These are phyloP conservation scores for Agaricus bisporus DNA, from an alignment of 768 basidiomycete genomes.

Conservation along the genomic window DNA sequence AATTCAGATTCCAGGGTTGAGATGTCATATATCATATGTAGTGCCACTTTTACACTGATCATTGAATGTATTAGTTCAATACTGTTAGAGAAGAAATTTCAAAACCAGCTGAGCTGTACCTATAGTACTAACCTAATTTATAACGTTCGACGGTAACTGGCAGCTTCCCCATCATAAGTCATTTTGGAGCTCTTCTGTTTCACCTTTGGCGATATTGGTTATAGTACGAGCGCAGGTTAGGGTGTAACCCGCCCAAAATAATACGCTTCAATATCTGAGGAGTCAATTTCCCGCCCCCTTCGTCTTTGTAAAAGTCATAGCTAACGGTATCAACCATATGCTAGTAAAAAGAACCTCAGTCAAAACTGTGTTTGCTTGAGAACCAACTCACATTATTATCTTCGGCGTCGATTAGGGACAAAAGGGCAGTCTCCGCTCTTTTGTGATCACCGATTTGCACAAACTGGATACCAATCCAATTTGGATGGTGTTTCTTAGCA, in stretches of 20 bases:
- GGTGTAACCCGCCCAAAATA: slow-evolving; percentile 28
- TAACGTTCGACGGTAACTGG: too few relatives aligned
- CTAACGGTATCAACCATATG: slow-evolving; percentile 27
- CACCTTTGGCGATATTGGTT: not conserved
- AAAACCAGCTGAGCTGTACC: too few relatives aligned
- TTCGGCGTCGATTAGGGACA: slow-evolving; percentile 19
- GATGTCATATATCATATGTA: too few relatives aligned
- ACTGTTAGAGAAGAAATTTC: too few relatives aligned
- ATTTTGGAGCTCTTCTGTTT: not conserved
- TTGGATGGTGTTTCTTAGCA: slow-evolving; percentile 23
- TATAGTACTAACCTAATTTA: too few relatives aligned
- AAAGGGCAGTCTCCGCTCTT: slow-evolving; percentile 15
- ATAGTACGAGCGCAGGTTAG: slow-evolving; percentile 18
- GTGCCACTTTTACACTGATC: too few relatives aligned
- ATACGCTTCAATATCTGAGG: slow-evolving; percentile 23
- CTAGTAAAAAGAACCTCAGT: slow-evolving; percentile 11
- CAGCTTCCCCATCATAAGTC: not conserved
- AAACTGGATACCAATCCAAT: slow-evolving; percentile 26
- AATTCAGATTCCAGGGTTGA: too few relatives aligned
- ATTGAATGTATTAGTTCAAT: too few relatives aligned
- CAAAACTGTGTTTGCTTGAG: not conserved
- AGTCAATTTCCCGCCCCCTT: slow-evolving; percentile 18
- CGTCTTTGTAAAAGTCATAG: slow-evolving; percentile 7
- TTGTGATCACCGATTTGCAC: slow-evolving; percentile 27
- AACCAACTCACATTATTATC: slow-evolving; percentile 18